Evolutionary conservation across 768 basidiomycete genomes (phyloP).

Genomic region (Kwoniella sp.): DNA sequence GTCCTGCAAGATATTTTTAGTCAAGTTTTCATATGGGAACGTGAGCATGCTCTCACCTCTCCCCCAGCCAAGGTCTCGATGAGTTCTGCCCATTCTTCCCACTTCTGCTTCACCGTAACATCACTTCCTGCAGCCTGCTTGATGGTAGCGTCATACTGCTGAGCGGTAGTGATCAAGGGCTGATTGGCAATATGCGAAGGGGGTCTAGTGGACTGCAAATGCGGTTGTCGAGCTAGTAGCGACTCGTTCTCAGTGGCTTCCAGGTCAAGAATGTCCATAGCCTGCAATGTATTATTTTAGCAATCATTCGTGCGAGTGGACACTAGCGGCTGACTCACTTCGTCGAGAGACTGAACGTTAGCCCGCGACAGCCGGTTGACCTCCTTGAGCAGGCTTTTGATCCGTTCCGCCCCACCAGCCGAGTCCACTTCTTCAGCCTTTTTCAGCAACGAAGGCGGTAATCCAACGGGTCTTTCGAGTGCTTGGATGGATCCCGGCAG

Average conservation of each 20-base stretch:
- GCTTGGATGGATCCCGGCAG: slow-evolving; percentile 86
- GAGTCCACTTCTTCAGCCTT: slow-evolving; percentile 82
- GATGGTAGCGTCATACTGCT: slow-evolving; percentile 72
- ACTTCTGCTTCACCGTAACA: slow-evolving; percentile 73
- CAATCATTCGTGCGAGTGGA: neutral
- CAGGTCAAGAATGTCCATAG: slow-evolving; percentile 84
- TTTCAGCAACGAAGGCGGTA: slow-evolving; percentile 82
- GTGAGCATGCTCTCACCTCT: slow-evolving; percentile 63
- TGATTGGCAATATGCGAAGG: slow-evolving; percentile 79
- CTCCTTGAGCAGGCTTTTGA: slow-evolving; percentile 73
- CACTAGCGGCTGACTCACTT: slow-evolving; percentile 62
- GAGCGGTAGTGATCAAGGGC: slow-evolving; percentile 70
- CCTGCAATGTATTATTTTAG: slow-evolving; percentile 59
- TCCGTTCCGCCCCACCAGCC: slow-evolving; percentile 72
- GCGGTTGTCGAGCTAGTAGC: slow-evolving; percentile 54
- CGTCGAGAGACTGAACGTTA: slow-evolving; percentile 68
- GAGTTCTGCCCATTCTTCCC: slow-evolving; percentile 80
- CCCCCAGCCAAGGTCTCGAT: slow-evolving; percentile 73
- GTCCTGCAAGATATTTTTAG: slow-evolving; percentile 20
- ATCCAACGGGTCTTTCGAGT: slow-evolving; percentile 78
- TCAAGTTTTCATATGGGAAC: too few relatives aligned
- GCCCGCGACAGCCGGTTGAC: slow-evolving; percentile 68
- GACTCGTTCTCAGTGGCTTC: slow-evolving; percentile 63
- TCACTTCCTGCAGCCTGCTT: slow-evolving; percentile 75
- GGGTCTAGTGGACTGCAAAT: slow-evolving; percentile 58